Evolutionary conservation across 192 early-diverging fungal genomes (phyloP).

Genomic region (Spinellus fusiger): DNA sequence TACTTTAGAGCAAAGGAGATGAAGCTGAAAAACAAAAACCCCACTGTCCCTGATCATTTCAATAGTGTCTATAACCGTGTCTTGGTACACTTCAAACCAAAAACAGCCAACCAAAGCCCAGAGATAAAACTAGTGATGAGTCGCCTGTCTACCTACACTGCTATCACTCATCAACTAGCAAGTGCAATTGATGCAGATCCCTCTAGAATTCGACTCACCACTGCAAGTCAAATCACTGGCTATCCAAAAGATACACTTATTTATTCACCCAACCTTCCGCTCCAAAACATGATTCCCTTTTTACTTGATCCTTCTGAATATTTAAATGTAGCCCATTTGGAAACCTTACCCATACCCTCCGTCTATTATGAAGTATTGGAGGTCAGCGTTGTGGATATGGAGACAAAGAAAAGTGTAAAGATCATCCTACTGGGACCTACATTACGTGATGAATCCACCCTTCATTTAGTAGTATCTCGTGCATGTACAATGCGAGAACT

Average conservation of each 20-base stretch:
- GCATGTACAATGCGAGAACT: conserved; percentile 1
- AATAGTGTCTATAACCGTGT: conserved; percentile 64
- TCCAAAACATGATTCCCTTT: conserved; percentile 33
- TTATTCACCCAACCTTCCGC: background rate
- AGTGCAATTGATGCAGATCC: conserved; percentile 53
- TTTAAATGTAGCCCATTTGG: background rate
- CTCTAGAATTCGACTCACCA: conserved; percentile 68
- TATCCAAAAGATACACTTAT: conserved; percentile 17
- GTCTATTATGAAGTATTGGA: conserved; percentile 86
- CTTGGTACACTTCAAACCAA: conserved; percentile 68
- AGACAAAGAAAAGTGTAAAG: conserved; percentile 68
- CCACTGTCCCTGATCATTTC: conserved; percentile 67
- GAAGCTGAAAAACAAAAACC: conserved; percentile 28
- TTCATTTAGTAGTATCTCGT: conserved; percentile 8
- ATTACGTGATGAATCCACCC: conserved; percentile 56
- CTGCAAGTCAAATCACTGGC: conserved; percentile 24
- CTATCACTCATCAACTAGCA: conserved; percentile 59
- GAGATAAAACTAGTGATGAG: conserved; percentile 47
- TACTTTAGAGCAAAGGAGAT: conserved; percentile 1
- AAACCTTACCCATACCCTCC: conserved; percentile 14
- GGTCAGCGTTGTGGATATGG: conserved; percentile 72
- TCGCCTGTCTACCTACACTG: conserved; percentile 61
- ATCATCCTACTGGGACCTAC: conserved; percentile 61
- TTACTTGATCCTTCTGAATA: conserved; percentile 5
- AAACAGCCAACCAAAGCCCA: conserved; percentile 30